Percentiles rank a stretch among this genome's conserved stretches.
Evolutionary conservation across 179 eudicot species (phyloP).

Genomic region (Gypsophila paniculata): DNA sequence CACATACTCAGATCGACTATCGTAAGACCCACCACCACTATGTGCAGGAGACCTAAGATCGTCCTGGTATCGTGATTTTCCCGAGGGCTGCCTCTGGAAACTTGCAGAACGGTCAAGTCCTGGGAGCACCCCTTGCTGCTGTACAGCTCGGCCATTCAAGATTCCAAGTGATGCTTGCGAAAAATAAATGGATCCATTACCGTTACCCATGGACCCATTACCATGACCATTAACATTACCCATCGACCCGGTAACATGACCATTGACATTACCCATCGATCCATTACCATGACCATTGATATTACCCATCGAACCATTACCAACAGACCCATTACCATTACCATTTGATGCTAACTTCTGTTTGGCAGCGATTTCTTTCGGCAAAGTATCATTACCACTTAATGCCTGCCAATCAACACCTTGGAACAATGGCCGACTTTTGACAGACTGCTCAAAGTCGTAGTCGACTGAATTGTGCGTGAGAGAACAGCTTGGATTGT

Average conservation of each 20-base stretch:
- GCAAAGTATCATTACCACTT: conserved; percentile 43
- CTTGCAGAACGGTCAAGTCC: conserved; percentile 52
- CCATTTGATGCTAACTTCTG: conserved; percentile 42
- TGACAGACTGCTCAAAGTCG: conserved; percentile 74
- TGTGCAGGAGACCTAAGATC: conserved; percentile 54
- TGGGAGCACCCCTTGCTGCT: conserved; percentile 38
- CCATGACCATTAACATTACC: background rate
- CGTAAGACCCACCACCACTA: conserved; percentile 63
- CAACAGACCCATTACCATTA: conserved; percentile 31
- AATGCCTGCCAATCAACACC: conserved; percentile 83
- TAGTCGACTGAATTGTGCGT: conserved; percentile 61
- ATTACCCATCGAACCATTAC: background rate
- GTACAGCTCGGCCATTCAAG: conserved; percentile 43
- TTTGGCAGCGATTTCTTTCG: conserved; percentile 43
- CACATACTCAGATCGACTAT: conserved; percentile 46
- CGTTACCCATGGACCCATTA: conserved; percentile 1
- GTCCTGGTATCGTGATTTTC: conserved; percentile 38
- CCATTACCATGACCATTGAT: background rate
- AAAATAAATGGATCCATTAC: conserved; percentile 46
- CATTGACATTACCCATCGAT: background rate
- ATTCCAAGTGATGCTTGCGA: conserved; percentile 48
- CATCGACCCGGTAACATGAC: background rate
- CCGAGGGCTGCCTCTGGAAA: conserved; percentile 53
- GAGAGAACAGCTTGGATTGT: conserved; percentile 83
- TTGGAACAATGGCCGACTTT: conserved; percentile 80